Base-by-base conservation (phyloP, 129 eudicot genomes). In the Flaveria bidentis region DNA sequence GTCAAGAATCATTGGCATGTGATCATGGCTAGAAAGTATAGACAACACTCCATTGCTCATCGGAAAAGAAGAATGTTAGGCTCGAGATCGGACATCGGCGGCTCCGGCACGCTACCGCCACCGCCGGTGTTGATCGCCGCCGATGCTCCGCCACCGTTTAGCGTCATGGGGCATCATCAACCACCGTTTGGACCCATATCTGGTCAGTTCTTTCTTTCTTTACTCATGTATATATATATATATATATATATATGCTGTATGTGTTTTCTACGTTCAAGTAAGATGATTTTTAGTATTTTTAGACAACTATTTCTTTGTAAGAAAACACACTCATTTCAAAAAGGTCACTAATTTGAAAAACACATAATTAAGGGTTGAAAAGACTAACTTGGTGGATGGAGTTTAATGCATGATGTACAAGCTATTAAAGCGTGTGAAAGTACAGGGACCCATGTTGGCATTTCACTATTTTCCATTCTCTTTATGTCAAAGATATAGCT, bases 401-500 rank as follows among this genome's bases (percentile, higher is more conserved):
- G 10, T 72, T 51, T 22, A 71, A 71, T 28, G 33, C 58, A 72
- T 33, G 15, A 51, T 72, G 66, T 72, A 72, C 68, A 63, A 63
- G 66, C 50, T 62, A 71, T 30, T 62, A 6, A 9, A 61, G 53
- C 33, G 0, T 39, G 9, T 39, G 14, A 67, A 50, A 28, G 72
- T 49, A 70, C 55, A 41, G 30, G 67, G 69, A 64, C 68, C 72
- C 72, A 36, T 36, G 41, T 36, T 36, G 41, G 7, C 41, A 6
- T 30, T 46, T 33, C 72, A 44, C 55, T 41, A 36, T 61, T 20
- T 79, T 52, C 55, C 46, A 15, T 22, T 66, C 83, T 72, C 46
- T 64, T 41, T 72, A 67, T 72, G 78, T 79, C 68, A 18, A 80
- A 41, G 30, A 52, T 42, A 73, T 65, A 79, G 45, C 74, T 73